These are phyloP conservation scores for Themeda triandra DNA, from an alignment of 176 grass and related monocot genomes.

Conservation along the genomic window DNA sequence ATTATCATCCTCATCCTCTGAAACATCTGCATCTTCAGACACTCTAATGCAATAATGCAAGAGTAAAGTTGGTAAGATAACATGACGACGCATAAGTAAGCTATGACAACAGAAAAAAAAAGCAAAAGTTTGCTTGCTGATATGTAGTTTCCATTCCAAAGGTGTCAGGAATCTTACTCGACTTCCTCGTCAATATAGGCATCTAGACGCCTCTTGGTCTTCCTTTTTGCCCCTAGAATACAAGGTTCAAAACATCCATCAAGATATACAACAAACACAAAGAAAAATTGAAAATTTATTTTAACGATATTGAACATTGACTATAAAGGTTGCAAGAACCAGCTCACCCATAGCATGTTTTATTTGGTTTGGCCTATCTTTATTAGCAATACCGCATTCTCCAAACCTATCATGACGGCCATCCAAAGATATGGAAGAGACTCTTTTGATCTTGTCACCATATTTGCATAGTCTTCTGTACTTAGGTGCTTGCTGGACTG, in stretches of 20 bases:
- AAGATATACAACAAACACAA: slow-evolving; percentile 1
- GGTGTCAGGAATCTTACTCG: slow-evolving; percentile 53
- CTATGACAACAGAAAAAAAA: neutral
- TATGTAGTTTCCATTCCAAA: neutral
- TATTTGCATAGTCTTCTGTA: slow-evolving; percentile 75
- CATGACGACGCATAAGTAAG: neutral
- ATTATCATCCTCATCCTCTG: slow-evolving; percentile 67
- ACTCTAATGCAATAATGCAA: slow-evolving; percentile 49
- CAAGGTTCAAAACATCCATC: slow-evolving; percentile 13
- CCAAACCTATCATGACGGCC: slow-evolving; percentile 31
- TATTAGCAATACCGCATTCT: slow-evolving; percentile 19
- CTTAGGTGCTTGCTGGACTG: slow-evolving; percentile 58
- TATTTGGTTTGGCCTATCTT: slow-evolving; percentile 28
- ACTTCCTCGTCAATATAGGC: slow-evolving; percentile 79
- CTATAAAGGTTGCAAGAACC: neutral
- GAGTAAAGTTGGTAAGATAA: slow-evolving; percentile 15
- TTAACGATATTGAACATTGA: neutral
- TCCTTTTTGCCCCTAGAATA: slow-evolving; percentile 57
- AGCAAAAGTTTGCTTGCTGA: neutral
- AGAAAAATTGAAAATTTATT: neutral
- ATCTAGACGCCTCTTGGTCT: slow-evolving; percentile 29
- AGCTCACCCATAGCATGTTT: slow-evolving; percentile 47
- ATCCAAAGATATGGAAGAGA: slow-evolving; percentile 41
- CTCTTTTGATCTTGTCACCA: slow-evolving; percentile 58
- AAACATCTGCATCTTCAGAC: slow-evolving; percentile 75